phyloP scores from a whole-genome alignment of 441 rosid genomes.

The Macaranga tanarius region DNA sequence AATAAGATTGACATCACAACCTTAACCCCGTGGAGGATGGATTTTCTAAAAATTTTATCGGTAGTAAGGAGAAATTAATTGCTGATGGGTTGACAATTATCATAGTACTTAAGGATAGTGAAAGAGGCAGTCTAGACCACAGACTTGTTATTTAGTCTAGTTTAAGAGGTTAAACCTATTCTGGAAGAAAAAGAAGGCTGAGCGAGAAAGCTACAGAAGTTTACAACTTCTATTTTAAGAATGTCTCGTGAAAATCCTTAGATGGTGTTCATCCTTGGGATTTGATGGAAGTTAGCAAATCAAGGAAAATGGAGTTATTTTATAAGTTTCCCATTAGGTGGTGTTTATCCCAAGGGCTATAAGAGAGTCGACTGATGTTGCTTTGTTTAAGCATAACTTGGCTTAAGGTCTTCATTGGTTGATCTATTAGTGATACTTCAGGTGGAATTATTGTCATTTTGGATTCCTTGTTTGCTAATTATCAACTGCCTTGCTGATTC shows the following conservation, averaged over 20 bases:
- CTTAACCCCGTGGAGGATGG: too few species aligned
- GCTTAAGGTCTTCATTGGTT: background rate
- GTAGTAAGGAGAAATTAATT: too few species aligned
- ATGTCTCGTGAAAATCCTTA: background rate
- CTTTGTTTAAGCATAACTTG: background rate
- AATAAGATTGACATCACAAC: too few species aligned
- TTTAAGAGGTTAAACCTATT: too few species aligned
- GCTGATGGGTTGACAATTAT: too few species aligned
- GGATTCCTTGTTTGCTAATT: background rate
- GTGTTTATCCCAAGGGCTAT: background rate
- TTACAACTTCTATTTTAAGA: background rate
- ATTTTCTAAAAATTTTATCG: too few species aligned
- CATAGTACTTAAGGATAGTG: too few species aligned
- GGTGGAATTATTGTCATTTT: background rate
- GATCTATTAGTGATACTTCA: background rate
- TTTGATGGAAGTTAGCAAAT: background rate
- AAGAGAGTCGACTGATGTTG: background rate
- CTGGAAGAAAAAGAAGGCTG: too few species aligned
- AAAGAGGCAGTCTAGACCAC: too few species aligned
- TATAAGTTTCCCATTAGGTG: too few species aligned
- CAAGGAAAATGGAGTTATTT: background rate
- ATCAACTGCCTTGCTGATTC: background rate
- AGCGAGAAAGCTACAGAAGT: too few species aligned
- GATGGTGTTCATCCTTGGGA: background rate
- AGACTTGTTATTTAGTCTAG: too few species aligned